Evolutionary conservation across 1,284 basidiomycete genomes (phyloP).

Genomic region (Anthracocystis panici-leucophaei): DNA sequence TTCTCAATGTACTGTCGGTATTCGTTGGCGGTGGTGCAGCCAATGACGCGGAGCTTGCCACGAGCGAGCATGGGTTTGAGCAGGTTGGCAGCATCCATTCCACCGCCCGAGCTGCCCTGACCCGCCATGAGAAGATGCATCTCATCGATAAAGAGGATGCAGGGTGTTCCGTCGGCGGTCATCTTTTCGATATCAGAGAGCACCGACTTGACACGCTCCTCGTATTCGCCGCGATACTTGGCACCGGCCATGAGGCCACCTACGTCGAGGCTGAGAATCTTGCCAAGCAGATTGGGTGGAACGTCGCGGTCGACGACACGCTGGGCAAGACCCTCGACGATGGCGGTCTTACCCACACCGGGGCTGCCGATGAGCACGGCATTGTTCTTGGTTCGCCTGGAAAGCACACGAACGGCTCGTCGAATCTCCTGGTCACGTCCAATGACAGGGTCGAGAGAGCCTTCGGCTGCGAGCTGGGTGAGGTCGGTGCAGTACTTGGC

Average conservation of each 20-base stretch:
- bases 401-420: constrained; percentile 68
- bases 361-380: constrained; percentile 83
- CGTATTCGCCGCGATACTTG: constrained; percentile 96
- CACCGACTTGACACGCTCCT: constrained; percentile 94
- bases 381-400: constrained; percentile 83
- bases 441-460: constrained; percentile 75
- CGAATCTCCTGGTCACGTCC: constrained; percentile 70
- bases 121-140: constrained; percentile 70
- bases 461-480: constrained; percentile 74
- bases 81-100: constrained; percentile 68
- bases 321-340: constrained; percentile 95
- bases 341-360: constrained; percentile 74
- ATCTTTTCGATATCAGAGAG: constrained; percentile 92
- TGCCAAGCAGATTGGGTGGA: constrained; percentile 84
- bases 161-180: constrained; percentile 81
- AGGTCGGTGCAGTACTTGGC: constrained; percentile 71
- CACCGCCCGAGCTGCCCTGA: constrained; percentile 57
- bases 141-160: constrained; percentile 97
- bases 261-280: constrained; percentile 86
- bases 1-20: constrained; percentile 97
- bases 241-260: constrained; percentile 96
- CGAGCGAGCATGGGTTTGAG: constrained; percentile 74
- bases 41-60: constrained; percentile 89
- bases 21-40: constrained; percentile 92
- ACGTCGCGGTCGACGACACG: constrained; percentile 95